A percentile compares a stretch with the other conserved stretches of the same genome.
Evolutionary conservation across 495 filamentous ascomycete genomes (phyloP).

Genomic region (Pseudoneurospora amorphoporcata): DNA sequence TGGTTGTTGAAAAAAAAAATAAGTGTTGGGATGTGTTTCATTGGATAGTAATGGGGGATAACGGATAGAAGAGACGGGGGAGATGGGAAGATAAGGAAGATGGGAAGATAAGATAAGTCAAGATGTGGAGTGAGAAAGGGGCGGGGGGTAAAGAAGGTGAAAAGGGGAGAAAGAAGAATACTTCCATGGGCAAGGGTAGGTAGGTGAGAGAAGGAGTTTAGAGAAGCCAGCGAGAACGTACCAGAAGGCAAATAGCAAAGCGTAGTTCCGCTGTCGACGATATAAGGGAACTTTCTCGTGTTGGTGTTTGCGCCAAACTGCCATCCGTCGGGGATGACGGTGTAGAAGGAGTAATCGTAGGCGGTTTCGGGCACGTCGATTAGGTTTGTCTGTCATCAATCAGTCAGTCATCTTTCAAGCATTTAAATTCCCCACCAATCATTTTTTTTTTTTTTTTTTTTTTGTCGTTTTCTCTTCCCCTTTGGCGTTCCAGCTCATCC

Average conservation of each 20-base stretch:
- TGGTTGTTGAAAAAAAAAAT: slow-evolving; percentile 6
- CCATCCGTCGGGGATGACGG: slow-evolving; percentile 31
- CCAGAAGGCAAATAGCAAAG: slow-evolving; percentile 32
- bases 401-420: not conserved
- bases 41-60: too few relatives aligned
- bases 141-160: too few relatives aligned
- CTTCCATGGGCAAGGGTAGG: too few relatives aligned
- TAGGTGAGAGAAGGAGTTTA: too few relatives aligned
- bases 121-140: too few relatives aligned
- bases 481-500: too few relatives aligned
- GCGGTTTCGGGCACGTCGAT: slow-evolving; percentile 14
- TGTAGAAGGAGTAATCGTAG: slow-evolving; percentile 32
- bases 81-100: too few relatives aligned
- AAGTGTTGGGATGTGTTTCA: too few relatives aligned
- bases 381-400: slow-evolving; percentile 15
- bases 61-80: too few relatives aligned
- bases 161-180: not conserved
- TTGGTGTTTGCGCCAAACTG: slow-evolving; percentile 20
- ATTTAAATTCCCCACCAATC: too few relatives aligned
- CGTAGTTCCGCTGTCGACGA: slow-evolving; percentile 40
- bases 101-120: too few relatives aligned
- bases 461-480: not conserved
- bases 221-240: not conserved
- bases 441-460: not conserved
- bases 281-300: slow-evolving; percentile 29